Conservation (phyloP, 2,329 filamentous ascomycete genomes). For the Sarocladium brachiariae region DNA sequence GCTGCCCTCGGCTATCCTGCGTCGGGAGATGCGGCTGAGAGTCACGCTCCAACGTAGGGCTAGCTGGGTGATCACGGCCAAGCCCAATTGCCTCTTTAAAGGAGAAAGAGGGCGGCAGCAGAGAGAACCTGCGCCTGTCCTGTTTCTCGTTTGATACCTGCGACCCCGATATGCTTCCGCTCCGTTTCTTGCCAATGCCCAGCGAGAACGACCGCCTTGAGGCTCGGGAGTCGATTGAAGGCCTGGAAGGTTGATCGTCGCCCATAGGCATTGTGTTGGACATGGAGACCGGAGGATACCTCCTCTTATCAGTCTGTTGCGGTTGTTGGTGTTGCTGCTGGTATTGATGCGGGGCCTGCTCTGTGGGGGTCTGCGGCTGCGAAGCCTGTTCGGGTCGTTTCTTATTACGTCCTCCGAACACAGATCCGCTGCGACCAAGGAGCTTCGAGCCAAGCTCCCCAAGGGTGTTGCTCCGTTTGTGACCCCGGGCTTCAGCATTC, state of each 20-base stretch:
- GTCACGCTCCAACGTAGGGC: constrained; percentile 37
- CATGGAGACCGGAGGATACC: constrained; percentile 91
- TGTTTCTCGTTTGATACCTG: constrained; percentile 51
- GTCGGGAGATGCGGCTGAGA: constrained; percentile 48
- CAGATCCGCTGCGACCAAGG: constrained; percentile 74
- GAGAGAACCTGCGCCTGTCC: constrained; percentile 60
- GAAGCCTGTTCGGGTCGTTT: constrained; percentile 37
- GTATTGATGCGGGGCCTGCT: neutral
- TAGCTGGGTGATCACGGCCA: constrained; percentile 44
- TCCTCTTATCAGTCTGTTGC: constrained; percentile 54
- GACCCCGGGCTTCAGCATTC: constrained; percentile 38
- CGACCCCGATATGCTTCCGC: constrained; percentile 56
- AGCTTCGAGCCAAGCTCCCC: constrained; percentile 77
- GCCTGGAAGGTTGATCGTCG: constrained; percentile 43
- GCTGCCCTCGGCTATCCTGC: constrained; percentile 32
- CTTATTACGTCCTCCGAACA: constrained; percentile 60
- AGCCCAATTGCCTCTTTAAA: constrained; percentile 58
- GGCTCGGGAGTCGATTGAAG: constrained; percentile 62
- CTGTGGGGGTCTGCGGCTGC: neutral
- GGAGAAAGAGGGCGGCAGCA: constrained; percentile 59
- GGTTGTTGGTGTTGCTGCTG: constrained; percentile 5
- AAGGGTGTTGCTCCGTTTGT: constrained; percentile 69
- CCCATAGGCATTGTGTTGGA: constrained; percentile 58
- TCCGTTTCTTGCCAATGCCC: constrained; percentile 62
- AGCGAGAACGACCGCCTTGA: constrained; percentile 65